phyloP scores from a whole-genome alignment of 1,284 basidiomycete species.

The Peniophora sp. region DNA sequence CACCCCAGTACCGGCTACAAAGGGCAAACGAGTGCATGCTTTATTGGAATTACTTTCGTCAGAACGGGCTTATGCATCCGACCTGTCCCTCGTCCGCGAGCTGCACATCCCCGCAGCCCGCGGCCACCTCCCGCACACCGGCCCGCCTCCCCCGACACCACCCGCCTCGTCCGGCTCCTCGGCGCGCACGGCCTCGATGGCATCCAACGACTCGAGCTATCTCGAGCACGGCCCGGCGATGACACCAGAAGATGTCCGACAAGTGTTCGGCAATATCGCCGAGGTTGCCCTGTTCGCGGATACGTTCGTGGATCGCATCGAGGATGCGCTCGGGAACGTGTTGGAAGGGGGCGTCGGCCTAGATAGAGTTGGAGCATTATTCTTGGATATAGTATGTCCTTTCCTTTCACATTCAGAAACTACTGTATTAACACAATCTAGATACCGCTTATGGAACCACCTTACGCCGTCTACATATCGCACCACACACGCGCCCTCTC shows the following conservation, averaged over 20 bases:
- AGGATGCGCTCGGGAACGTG: conserved; percentile 46
- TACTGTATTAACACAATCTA: conserved; percentile 21
- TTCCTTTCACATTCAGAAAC: conserved; percentile 13
- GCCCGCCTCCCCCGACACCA: conserved; percentile 15
- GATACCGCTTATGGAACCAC: conserved; percentile 71
- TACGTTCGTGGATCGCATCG: conserved; percentile 51
- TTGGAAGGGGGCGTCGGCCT: conserved; percentile 48
- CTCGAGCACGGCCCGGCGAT: conserved; percentile 46
- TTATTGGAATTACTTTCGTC: conserved; percentile 79
- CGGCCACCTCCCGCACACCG: conserved; percentile 29
- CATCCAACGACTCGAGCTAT: conserved; percentile 41
- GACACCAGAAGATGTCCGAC: conserved; percentile 60
- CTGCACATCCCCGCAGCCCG: conserved; percentile 75
- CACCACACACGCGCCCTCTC: conserved; percentile 73
- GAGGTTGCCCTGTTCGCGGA: conserved; percentile 70
- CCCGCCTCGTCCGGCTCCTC: conserved; percentile 27
- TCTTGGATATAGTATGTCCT: conserved; percentile 57
- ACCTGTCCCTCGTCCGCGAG: conserved; percentile 79
- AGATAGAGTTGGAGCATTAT: conserved; percentile 74
- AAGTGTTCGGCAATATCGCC: conserved; percentile 76
- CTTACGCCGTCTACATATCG: conserved; percentile 85
- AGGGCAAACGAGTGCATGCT: conserved; percentile 69
- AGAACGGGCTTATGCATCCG: conserved; percentile 82
- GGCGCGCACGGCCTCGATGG: conserved; percentile 41
- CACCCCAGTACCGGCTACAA: too few relatives aligned